Evolutionary conservation across 352 stramenopile genomes (phyloP).

Genomic region (Pythium diclinum): DNA sequence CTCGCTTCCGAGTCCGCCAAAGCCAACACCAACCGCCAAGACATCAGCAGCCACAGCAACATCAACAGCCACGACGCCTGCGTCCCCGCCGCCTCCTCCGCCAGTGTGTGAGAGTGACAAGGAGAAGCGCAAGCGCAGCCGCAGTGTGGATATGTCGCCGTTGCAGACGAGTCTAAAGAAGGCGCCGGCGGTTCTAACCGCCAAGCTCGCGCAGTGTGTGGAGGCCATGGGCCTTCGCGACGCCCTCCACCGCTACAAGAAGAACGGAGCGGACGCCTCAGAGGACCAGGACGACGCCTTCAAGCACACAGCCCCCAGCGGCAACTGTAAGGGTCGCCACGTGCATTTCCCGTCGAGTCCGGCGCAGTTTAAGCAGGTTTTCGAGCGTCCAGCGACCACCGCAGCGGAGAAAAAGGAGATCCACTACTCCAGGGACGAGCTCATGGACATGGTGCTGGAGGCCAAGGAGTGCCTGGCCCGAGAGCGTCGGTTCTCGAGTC

Average conservation of each 20-base stretch:
- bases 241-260: constrained; percentile 22
- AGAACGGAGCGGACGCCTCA: constrained; percentile 7
- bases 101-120: constrained; percentile 8
- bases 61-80: not conserved
- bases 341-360: constrained; percentile 45
- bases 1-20: not conserved
- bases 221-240: constrained; percentile 48
- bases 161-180: constrained; percentile 60
- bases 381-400: constrained; percentile 37
- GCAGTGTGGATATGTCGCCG: constrained; percentile 30
- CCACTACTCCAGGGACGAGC: constrained; percentile 56
- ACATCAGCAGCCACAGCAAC: not conserved
- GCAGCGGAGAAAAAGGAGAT: constrained; percentile 49
- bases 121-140: constrained; percentile 25
- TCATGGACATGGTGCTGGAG: constrained; percentile 47
- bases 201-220: constrained; percentile 58
- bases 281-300: constrained; percentile 6
- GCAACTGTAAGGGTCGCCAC: constrained; percentile 28
- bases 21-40: too few relatives aligned
- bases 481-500: constrained; percentile 43
- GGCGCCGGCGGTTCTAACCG: constrained; percentile 34
- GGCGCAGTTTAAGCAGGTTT: constrained; percentile 35
- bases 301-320: constrained; percentile 9
- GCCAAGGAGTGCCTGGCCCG: constrained; percentile 47
- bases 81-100: not conserved